phyloP scores from a whole-genome alignment of 78 protist genomes.

The Dictyostelium citrinum region DNA sequence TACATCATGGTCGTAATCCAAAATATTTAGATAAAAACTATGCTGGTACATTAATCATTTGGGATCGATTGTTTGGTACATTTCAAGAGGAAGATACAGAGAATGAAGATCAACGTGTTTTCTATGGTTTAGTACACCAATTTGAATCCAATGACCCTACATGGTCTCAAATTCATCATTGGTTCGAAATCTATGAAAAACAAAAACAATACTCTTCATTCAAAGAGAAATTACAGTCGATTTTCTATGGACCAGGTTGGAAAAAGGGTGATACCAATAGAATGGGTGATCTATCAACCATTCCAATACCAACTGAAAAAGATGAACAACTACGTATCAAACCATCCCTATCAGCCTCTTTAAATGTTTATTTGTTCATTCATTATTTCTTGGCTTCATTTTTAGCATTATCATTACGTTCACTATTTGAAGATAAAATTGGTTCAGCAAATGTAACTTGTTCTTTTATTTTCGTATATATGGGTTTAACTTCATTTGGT shows the following conservation, averaged over 20 bases:
- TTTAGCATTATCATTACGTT: not conserved
- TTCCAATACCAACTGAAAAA: slow-evolving; percentile 15
- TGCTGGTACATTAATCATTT: slow-evolving; percentile 84
- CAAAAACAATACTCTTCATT: not conserved
- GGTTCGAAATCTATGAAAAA: slow-evolving; percentile 10
- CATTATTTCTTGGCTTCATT: slow-evolving; percentile 3
- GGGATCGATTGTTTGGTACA: slow-evolving; percentile 86
- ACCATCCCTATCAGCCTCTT: not conserved
- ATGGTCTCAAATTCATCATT: slow-evolving; percentile 40
- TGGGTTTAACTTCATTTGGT: slow-evolving; percentile 34
- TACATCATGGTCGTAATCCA: slow-evolving; percentile 87
- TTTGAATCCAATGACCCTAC: slow-evolving; percentile 51
- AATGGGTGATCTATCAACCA: not conserved
- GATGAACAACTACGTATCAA: not conserved
- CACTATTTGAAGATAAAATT: not conserved
- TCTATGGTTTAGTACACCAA: slow-evolving; percentile 67
- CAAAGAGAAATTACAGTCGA: not conserved
- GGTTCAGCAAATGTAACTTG: not conserved
- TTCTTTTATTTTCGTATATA: slow-evolving; percentile 22
- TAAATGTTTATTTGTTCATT: slow-evolving; percentile 5
- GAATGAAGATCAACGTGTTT: slow-evolving; percentile 27
- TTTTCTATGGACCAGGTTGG: slow-evolving; percentile 56
- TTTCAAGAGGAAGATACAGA: slow-evolving; percentile 60
- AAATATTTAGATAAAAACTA: slow-evolving; percentile 86
- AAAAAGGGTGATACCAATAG: not conserved